Evolutionary conservation across 768 basidiomycete species (phyloP).

Genomic region (Dacryopinax spathularia): DNA sequence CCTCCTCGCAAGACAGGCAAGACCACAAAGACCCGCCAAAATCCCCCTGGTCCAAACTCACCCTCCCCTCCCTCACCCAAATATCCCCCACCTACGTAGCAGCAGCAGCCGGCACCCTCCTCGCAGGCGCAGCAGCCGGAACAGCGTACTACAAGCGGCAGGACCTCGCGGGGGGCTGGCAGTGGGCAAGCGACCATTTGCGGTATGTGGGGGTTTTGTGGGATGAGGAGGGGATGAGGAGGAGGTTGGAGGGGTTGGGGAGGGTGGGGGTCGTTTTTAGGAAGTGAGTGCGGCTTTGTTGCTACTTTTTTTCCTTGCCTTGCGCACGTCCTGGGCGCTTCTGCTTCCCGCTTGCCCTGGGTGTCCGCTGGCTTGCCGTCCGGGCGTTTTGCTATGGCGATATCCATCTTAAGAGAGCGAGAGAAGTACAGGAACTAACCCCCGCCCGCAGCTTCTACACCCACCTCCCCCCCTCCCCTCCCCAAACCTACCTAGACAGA

Average conservation of each 20-base stretch:
- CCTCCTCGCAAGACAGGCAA: not conserved
- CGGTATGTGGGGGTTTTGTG: slow-evolving; percentile 76
- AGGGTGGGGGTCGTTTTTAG: slow-evolving; percentile 55
- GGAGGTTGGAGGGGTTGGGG: slow-evolving; percentile 48
- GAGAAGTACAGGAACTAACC: too few relatives aligned
- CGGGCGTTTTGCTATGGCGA: too few relatives aligned
- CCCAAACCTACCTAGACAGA: slow-evolving; percentile 37
- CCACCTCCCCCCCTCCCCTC: slow-evolving; percentile 54
- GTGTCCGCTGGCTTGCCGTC: too few relatives aligned
- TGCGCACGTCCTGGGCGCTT: not conserved
- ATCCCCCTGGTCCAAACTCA: slow-evolving; percentile 17
- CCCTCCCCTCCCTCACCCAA: slow-evolving; percentile 13
- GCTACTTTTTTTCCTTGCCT: not conserved
- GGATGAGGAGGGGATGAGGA: slow-evolving; percentile 52
- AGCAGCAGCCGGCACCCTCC: slow-evolving; percentile 43
- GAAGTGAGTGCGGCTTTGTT: slow-evolving; percentile 37
- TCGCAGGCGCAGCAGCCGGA: slow-evolving; percentile 74
- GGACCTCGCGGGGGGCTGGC: slow-evolving; percentile 53
- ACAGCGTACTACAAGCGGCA: slow-evolving; percentile 71
- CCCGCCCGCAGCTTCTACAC: slow-evolving; percentile 75
- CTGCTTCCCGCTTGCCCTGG: too few relatives aligned
- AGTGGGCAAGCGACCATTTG: slow-evolving; percentile 77
- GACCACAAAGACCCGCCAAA: slow-evolving; percentile 10
- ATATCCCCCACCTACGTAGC: slow-evolving; percentile 38
- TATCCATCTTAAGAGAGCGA: too few relatives aligned